Base-by-base conservation (phyloP, 129 eudicot genomes). In the Pittosporum tobira region DNA sequence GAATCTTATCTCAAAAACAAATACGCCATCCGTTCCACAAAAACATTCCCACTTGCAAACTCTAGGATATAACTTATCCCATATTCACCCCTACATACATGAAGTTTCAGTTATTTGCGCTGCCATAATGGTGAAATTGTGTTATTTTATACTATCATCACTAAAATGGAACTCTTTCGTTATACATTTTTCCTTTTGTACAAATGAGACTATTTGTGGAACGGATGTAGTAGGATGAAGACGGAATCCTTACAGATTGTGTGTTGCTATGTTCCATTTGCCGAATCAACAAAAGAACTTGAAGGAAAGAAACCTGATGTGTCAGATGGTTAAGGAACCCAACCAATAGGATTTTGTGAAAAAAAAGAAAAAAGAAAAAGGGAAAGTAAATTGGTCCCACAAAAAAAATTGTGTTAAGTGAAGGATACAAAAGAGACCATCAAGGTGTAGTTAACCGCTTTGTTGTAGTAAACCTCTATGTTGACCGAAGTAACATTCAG, bases 401-500 rank as follows among this genome's bases (percentile, higher is more conserved):
- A 66, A 42, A n/a, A n/a, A n/a, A n/a, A n/a, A n/a, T n/a, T n/a
- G n/a, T n/a, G n/a, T n/a, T 30, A 37, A 42, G 36, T 37, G 36
- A 66, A 88, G 96, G 96, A 88, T 88, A 88, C 96, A 81, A 88
- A 88, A 34, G 94, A 84, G 70, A 88, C 87, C 96, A 88, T 88
- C 78, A 88, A 78, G 28, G 96, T 88, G 80, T 88, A 88, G 72
- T 88, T 88, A 51, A 88, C 87, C 51, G 96, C 96, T 84, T 88
- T 88, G 53, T 79, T 88, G 71, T 84, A 84, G 83, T 84, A 88
- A 59, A 81, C 81, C 51, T 81, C 96, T 11, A 79, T 69, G 71
- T 88, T 77, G 69, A 88, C 75, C 56, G 94, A 88, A 57, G 94
- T 84, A 16, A 90, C 87, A 81, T 84, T 88, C 51, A 88, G 64